Evolutionary conservation across 1,139 yeast species (phyloP), one percentile per base, ranked within the genome.

Genomic region (Schizosaccharomyces versatilis): DNA sequence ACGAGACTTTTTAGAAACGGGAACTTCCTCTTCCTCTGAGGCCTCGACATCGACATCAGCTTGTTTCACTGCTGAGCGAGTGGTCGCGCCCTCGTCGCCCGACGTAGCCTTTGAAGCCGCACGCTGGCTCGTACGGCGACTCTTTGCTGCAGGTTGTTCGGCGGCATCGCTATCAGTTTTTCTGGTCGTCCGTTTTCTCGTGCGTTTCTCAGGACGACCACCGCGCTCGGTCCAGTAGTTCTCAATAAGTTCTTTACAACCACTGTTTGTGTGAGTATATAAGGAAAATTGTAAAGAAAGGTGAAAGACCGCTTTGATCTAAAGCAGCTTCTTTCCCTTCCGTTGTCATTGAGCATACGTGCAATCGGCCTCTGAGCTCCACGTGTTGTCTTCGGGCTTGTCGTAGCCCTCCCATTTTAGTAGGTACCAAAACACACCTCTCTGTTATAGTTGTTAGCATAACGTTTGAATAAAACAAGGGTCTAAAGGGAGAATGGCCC

Each of bases 401-500:
- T 49, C 52, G 38, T 49, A 49, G n/a, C 52, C 52, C 36, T 49
- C 52, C 52, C 52, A 49, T 49, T 49, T 49, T 12, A 49, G 14
- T 10, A 49, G 36, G 9, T 38, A 49, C 19, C 36, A 36, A 49
- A 32, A 49, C n/a, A 36, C 52, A 10, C 49, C 49, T 9, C 49
- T 36, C 32, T 24, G 19, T 24, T n/a, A 15, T 6, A 12, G 3
- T 6, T 5, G 14, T 15, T 9, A n/a, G 19, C 14, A 17, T 24
- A 3, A 15, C 14, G 47, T 41, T 41, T 41, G 15, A 17, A 2
- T 24, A 5, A 7, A 15, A 24, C 32, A 24, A 24, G 32, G 32
- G 32, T 24, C 32, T 5, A 24, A 24, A 2, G 32, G 5, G 32
- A 24, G 32, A 5, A 24, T 24, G 2, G 32, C 32, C 32, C 32